Percentiles rank a stretch among this genome's conserved stretches.
Conservation (phyloP, 257 asterid species). For the Datura wrightii region DNA sequence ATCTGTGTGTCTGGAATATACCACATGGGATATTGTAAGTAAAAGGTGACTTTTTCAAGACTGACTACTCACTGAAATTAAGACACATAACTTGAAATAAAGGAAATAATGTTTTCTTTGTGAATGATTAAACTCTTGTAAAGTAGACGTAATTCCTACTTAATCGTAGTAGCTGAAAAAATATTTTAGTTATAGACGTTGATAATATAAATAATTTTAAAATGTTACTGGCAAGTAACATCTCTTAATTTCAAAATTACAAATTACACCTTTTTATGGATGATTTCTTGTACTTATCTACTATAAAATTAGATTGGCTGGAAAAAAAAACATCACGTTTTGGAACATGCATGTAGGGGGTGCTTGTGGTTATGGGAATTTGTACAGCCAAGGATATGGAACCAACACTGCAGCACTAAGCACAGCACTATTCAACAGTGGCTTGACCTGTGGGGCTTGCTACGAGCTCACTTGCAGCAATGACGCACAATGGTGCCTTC, state of each 20-base stretch:
- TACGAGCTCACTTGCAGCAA: constrained; percentile 56
- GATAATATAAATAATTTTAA: neutral
- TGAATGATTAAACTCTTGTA: neutral
- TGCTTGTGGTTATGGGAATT: constrained; percentile 45
- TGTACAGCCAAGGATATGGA: constrained; percentile 65
- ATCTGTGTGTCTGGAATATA: too few relatives aligned
- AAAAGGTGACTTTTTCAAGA: too few relatives aligned
- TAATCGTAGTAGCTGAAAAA: neutral
- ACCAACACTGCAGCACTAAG: constrained; percentile 72
- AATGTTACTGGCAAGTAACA: neutral
- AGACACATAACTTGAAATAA: neutral
- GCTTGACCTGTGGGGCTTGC: constrained; percentile 63
- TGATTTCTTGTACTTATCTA: neutral
- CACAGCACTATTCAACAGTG: constrained; percentile 36
- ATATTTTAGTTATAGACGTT: too few relatives aligned
- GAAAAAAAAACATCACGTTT: neutral
- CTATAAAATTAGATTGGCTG: neutral
- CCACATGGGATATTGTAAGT: neutral
- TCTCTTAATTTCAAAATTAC: neutral
- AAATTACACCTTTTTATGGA: neutral
- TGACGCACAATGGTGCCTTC: constrained; percentile 50
- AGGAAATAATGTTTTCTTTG: too few relatives aligned
- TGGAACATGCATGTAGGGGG: neutral
- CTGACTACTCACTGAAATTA: too few relatives aligned
- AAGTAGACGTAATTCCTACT: neutral